Evolutionary conservation across 139 green algal species (phyloP), one percentile per base, ranked within the genome.

Genomic region (Choricystis sp.): DNA sequence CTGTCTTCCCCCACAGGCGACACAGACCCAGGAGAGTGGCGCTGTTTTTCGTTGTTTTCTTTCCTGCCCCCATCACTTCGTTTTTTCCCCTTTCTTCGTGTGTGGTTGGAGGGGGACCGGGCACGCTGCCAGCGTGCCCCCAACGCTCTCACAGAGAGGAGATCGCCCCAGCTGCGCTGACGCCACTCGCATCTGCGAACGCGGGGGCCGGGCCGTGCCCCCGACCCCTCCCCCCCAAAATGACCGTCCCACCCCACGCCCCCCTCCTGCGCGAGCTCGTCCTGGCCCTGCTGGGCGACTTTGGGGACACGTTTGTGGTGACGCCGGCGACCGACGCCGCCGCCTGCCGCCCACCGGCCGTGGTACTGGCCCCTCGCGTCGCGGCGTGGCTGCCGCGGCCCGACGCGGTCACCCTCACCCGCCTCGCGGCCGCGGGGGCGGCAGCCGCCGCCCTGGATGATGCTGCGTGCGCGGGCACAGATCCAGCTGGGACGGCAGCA

Each of bases 191-290:
- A 60, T 29, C n/a, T n/a, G n/a, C n/a, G 22, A 60, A 60, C 56
- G 27, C 16, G 26, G 27, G 26, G 56, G 26, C 23, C 56, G 9
- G 26, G 56, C 23, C 19, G 27, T 60, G 22, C 19, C 20, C 9
- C 23, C 9, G 23, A 25, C 26, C 20, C 26, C 14, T 60, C 22
- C 9, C 23, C 26, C 26, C 26, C 26, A n/a, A n/a, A 61, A 29
- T 61, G 16, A 48, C 24, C 23, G 29, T 56, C n/a, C n/a, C n/a
- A n/a, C n/a, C n/a, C n/a, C n/a, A 55, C 56, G 3, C 61, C 0
- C 78, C 77, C 24, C 57, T 94, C 0, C 58, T 93, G 4, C 78
- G 86, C 24, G 89, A 96, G 72, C 72, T 96, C 58, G 67, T 94
- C 24, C 65, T 93, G 29, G 80, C 79, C 3, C 69, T 96, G 19